Conservation (phyloP, 2,329 filamentous ascomycete species). For the Boeremia exigua region DNA sequence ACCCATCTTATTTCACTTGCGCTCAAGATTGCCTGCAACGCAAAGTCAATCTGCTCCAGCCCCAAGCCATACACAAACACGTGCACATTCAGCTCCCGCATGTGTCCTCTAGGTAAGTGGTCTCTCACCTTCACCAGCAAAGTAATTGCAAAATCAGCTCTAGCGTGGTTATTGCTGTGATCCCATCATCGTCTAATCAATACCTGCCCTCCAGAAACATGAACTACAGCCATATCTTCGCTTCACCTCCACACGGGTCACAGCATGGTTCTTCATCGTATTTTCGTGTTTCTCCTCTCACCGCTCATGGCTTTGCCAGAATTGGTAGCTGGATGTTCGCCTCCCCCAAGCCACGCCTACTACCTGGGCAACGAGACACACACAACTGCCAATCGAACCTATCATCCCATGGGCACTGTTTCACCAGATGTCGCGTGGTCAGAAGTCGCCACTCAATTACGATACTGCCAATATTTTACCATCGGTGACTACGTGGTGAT, state of each 20-base stretch:
- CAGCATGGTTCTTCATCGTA: neutral
- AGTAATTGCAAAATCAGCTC: too few relatives aligned
- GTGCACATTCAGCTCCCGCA: too few relatives aligned
- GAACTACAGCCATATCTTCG: neutral
- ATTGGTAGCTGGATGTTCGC: neutral
- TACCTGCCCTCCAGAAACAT: too few relatives aligned
- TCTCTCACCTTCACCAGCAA: too few relatives aligned
- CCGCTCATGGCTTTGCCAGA: neutral
- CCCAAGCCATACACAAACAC: too few relatives aligned
- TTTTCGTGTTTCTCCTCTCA: neutral
- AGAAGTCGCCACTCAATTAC: neutral
- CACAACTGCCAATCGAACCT: neutral
- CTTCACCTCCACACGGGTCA: neutral
- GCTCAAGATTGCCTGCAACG: neutral
- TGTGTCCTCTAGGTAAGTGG: too few relatives aligned
- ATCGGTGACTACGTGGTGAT: too few relatives aligned
- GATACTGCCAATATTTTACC: too few relatives aligned
- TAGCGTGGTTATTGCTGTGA: too few relatives aligned
- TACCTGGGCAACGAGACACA: neutral
- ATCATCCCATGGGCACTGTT: neutral
- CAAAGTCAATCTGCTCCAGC: too few relatives aligned
- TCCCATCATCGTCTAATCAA: too few relatives aligned
- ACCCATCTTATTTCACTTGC: neutral
- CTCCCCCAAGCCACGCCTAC: neutral
- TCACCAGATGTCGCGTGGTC: neutral